Conservation (phyloP, 2,329 filamentous ascomycete species). For the Arthrinium phaeospermum region DNA sequence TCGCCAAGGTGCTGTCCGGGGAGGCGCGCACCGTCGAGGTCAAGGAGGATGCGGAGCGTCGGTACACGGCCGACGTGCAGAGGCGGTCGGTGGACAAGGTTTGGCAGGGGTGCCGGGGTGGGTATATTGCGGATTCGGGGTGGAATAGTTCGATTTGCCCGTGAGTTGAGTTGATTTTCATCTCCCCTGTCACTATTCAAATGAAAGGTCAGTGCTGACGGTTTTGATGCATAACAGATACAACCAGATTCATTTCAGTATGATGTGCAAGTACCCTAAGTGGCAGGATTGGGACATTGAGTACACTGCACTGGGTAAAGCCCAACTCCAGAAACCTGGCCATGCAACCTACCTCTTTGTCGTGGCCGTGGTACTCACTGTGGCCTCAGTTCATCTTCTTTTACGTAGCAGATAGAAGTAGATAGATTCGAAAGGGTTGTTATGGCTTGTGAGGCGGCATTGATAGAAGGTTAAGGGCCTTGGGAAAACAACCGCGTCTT, state of each 20-base stretch:
- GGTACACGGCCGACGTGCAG: conserved; percentile 41
- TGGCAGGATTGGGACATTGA: background rate
- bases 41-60: conserved; percentile 41
- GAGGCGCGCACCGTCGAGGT: conserved; percentile 40
- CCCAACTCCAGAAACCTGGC: background rate
- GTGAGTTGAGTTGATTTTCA: background rate
- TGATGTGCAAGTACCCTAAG: background rate
- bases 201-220: background rate
- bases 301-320: background rate
- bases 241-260: background rate
- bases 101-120: conserved; percentile 28
- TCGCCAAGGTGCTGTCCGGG: conserved; percentile 46
- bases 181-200: background rate
- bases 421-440: no score
- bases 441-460: no score
- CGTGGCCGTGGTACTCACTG: background rate
- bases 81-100: conserved; percentile 40
- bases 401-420: background rate
- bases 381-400: background rate
- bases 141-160: background rate
- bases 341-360: background rate
- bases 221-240: background rate
- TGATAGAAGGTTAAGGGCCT: no score
- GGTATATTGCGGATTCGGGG: background rate
- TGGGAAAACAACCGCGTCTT: no score